A percentile compares a stretch with the other conserved stretches of the same genome.
Evolutionary conservation across 2,329 filamentous ascomycete genomes (phyloP).

Genomic region (Penicillium sp.): DNA sequence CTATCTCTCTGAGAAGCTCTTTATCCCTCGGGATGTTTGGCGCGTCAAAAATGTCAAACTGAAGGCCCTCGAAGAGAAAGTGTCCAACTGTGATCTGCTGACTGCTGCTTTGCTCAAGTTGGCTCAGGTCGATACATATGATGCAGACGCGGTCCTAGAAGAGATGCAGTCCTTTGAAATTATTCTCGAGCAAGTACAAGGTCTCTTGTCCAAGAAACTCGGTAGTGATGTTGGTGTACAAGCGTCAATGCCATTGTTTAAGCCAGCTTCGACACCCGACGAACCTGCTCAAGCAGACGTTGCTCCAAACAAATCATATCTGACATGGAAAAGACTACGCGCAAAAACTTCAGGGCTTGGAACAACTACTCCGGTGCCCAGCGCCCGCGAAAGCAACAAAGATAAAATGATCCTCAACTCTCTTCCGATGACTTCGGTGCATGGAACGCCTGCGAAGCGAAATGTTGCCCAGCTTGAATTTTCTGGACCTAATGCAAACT

Average conservation of each 20-base stretch:
- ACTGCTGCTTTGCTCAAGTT: constrained; percentile 86
- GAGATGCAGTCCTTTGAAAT: constrained; percentile 90
- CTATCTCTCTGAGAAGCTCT: constrained; percentile 86
- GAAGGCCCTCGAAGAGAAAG: constrained; percentile 88
- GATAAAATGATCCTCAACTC: constrained; percentile 68
- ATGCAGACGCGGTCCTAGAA: constrained; percentile 87
- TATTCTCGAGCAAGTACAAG: constrained; percentile 82
- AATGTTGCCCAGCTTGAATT: constrained; percentile 69
- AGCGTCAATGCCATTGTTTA: constrained; percentile 70
- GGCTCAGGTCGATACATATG: constrained; percentile 77
- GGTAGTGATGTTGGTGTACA: constrained; percentile 91
- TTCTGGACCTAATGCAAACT: constrained; percentile 79
- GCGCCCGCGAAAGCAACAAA: constrained; percentile 51
- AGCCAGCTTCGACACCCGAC: constrained; percentile 55
- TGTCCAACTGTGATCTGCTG: constrained; percentile 83
- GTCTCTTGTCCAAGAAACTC: constrained; percentile 73
- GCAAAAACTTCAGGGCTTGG: constrained; percentile 79
- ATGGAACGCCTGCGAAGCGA: constrained; percentile 66
- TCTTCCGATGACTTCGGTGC: constrained; percentile 68
- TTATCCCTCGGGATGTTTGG: constrained; percentile 92
- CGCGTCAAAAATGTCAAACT: constrained; percentile 90
- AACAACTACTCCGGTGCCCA: constrained; percentile 34
- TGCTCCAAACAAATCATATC: constrained; percentile 66
- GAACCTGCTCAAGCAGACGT: constrained; percentile 40
- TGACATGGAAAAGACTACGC: constrained; percentile 85